Base-by-base conservation (phyloP, 768 basidiomycete genomes). In the Tricholoma sp. region DNA sequence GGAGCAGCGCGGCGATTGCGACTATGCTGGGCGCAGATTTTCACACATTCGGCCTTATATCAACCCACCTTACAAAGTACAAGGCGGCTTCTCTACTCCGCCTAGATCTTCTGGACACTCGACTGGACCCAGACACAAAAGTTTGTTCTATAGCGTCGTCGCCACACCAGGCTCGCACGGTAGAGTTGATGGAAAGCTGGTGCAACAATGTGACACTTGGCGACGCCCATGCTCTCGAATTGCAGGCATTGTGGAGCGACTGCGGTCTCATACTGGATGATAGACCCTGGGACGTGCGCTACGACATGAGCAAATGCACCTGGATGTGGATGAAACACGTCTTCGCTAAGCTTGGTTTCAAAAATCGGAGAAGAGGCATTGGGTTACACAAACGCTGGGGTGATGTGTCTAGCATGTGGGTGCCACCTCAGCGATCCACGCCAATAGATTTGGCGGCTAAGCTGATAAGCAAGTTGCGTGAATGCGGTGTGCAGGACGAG, bases 321-420 rank as follows among this genome's bases (percentile, higher is more conserved):
- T 52, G 51, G 51, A 52, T 18, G 20, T 52, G 51, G 51, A 34
- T 52, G 20, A 52, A 52, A 41, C 34, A 52, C 39, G 33, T 52
- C 36, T 37, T 52, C n/a, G 24, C 36, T 17, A 36, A 41, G 0
- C 51, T 52, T 9, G 51, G 51, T 13, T 13, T 41, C n/a, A 52
- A 36, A 15, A 37, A 36, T n/a, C 34, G 36, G 51, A 37, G 34
- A 41, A 34, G 51, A 9, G 51, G 51, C 34, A 52, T 52, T 17
- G 51, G 51, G 51, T 17, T 52, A 4, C 51, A 52, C 34, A 41
- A 37, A 13, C 51, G 51, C 7, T 52, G 51, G 51, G 51, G 51
- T 17, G 51, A 52, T 10, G 37, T 52, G 51, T 13, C 34, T 24
- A n/a, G n/a, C 15, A 17, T 17, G 6, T 17, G n/a, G n/a, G 8